phyloP scores from a whole-genome alignment of 163 green algal species.

The Chlamydomonas reinhardtii region DNA sequence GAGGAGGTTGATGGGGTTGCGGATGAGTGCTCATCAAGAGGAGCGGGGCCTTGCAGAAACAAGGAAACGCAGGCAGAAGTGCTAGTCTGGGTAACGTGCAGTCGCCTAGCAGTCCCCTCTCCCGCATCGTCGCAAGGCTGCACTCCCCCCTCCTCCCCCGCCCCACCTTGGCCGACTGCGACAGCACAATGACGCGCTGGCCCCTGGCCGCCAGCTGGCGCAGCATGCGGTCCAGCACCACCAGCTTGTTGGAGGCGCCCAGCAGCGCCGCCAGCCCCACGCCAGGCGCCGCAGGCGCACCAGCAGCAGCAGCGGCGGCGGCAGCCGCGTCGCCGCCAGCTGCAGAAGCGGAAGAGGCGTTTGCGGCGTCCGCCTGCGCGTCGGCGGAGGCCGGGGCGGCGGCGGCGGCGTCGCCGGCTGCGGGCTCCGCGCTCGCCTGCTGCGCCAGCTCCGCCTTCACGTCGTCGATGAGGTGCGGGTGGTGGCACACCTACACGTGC shows the following conservation, averaged over 20 bases:
- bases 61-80: too few species aligned
- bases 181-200: slow-evolving; percentile 74
- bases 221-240: slow-evolving; percentile 78
- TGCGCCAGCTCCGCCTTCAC: slow-evolving; percentile 53
- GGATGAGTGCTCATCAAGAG: too few species aligned
- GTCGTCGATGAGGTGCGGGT: slow-evolving; percentile 64
- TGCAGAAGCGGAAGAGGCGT: slow-evolving; percentile 3
- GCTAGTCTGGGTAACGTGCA: too few species aligned
- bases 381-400: neutral
- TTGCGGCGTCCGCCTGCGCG: neutral
- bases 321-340: too few species aligned
- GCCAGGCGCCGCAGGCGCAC: too few species aligned
- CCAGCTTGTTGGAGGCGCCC: slow-evolving; percentile 75
- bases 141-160: too few species aligned
- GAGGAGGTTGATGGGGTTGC: too few species aligned
- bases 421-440: neutral
- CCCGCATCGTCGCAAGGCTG: too few species aligned
- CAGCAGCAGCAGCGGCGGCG: too few species aligned
- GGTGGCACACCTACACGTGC: slow-evolving; percentile 62
- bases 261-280: slow-evolving; percentile 49
- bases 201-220: slow-evolving; percentile 48
- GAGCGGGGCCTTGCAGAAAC: too few species aligned
- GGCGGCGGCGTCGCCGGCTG: neutral
- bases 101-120: too few species aligned
- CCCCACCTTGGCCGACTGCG: slow-evolving; percentile 67